phyloP scores from a whole-genome alignment of 345 rosid species.

The Gossypium anomalum region DNA sequence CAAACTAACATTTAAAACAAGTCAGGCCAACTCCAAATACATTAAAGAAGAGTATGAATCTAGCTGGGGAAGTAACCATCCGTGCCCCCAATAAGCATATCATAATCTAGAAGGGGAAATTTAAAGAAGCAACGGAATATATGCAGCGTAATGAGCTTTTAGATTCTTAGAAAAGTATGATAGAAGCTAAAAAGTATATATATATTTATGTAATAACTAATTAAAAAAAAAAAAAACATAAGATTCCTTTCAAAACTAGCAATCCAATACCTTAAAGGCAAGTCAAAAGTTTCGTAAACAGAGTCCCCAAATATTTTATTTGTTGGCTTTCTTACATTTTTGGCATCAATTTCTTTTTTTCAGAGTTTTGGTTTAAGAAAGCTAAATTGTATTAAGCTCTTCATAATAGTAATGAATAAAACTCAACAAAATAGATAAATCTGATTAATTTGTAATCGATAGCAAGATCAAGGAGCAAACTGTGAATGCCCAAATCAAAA shows the following conservation, averaged over 20 bases:
- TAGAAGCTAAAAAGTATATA: neutral
- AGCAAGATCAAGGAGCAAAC: neutral
- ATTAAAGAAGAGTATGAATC: neutral
- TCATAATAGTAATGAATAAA: neutral
- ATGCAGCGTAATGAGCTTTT: neutral
- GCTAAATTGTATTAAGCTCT: neutral
- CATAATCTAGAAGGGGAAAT: neutral
- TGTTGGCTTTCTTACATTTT: no score
- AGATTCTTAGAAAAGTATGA: conserved; percentile 15
- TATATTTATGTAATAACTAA: neutral
- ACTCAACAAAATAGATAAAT: neutral
- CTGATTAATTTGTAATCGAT: neutral
- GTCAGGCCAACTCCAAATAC: neutral
- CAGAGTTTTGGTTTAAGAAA: neutral
- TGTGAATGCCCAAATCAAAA: conserved; percentile 11
- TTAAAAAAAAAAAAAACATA: neutral
- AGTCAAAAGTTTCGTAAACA: neutral
- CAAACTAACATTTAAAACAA: neutral
- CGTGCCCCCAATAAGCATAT: neutral
- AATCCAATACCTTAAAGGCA: neutral
- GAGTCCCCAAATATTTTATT: neutral
- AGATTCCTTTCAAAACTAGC: neutral
- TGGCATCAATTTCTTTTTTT: neutral
- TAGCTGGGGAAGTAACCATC: neutral
- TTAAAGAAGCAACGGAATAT: neutral